A percentile compares a stretch with the other conserved stretches of the same genome.
Conservation (phyloP, 2,329 filamentous ascomycete genomes). For the Didymella keratinophila region DNA sequence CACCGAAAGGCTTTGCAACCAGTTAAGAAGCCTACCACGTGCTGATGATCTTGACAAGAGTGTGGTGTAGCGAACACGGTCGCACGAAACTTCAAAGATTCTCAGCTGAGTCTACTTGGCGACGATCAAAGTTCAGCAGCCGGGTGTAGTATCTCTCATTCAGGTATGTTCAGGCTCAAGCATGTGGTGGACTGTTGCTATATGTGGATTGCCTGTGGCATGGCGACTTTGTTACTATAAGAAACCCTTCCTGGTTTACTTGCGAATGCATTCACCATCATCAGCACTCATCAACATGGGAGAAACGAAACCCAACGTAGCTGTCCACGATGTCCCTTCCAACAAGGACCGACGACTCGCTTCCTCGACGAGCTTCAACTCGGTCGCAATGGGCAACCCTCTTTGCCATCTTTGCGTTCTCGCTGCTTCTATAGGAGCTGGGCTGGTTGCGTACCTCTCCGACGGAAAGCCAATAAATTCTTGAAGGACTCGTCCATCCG, state of each 20-base stretch:
- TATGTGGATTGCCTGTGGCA: not conserved
- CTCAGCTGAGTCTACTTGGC: slow-evolving; percentile 1
- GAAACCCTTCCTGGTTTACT: not conserved
- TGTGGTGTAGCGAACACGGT: slow-evolving; percentile 6
- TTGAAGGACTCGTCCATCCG: slow-evolving; percentile 7
- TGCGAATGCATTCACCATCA: not conserved
- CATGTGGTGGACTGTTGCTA: not conserved
- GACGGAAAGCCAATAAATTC: slow-evolving; percentile 10
- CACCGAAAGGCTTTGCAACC: not conserved
- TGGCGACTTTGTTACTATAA: not conserved
- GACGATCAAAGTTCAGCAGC: not conserved
- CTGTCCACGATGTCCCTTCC: not conserved
- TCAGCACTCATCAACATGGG: not conserved
- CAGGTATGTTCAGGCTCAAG: slow-evolving; percentile 6
- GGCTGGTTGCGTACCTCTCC: slow-evolving; percentile 3
- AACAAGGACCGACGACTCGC: not conserved
- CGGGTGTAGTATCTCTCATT: too few relatives aligned
- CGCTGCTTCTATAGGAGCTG: slow-evolving; percentile 1
- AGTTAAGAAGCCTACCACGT: not conserved
- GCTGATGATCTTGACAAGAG: not conserved
- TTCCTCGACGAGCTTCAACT: too few relatives aligned
- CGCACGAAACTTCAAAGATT: not conserved
- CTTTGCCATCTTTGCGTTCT: slow-evolving; percentile 2
- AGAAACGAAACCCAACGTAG: slow-evolving; percentile 1
- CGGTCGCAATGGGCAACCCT: slow-evolving; percentile 7